Evolutionary conservation across 208 protist species (phyloP).

Genomic region (Trypanosoma lewisi): DNA sequence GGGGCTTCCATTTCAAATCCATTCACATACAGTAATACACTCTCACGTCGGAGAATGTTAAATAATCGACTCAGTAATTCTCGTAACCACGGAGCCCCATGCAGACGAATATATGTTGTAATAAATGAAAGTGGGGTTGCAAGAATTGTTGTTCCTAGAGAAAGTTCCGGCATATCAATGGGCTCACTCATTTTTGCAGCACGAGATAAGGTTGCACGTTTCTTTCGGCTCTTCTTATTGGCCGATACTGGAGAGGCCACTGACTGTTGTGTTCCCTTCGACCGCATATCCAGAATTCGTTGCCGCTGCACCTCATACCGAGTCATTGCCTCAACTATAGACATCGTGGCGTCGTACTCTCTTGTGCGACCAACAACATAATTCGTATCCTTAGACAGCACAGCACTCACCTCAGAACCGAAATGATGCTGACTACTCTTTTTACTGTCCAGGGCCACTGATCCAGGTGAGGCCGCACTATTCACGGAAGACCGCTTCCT

Average conservation of each 20-base stretch:
- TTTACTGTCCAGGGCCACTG: conserved; percentile 1
- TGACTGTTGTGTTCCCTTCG: conserved; percentile 10
- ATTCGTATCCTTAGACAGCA: conserved; percentile 7
- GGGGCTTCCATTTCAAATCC: conserved; percentile 55
- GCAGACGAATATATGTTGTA: conserved; percentile 78
- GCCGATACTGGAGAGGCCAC: not conserved
- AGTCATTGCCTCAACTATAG: conserved; percentile 52
- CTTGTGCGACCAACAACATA: conserved; percentile 40
- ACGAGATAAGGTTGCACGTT: not conserved
- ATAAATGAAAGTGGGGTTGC: conserved; percentile 67
- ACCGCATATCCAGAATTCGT: conserved; percentile 12
- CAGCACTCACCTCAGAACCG: not conserved
- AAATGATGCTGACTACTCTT: not conserved
- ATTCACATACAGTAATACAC: conserved; percentile 85
- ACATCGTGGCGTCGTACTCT: conserved; percentile 33
- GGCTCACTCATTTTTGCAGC: not conserved
- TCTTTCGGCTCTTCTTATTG: conserved; percentile 2
- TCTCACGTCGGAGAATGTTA: conserved; percentile 74
- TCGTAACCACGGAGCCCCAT: conserved; percentile 80
- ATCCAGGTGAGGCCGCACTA: not conserved
- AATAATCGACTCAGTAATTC: conserved; percentile 71
- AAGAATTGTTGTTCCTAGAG: conserved; percentile 36
- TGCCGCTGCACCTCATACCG: conserved; percentile 38
- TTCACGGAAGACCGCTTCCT: not conserved
- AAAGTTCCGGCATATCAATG: not conserved